Conservation (phyloP, 179 eudicot genomes). For the Beta macrorhiza region DNA sequence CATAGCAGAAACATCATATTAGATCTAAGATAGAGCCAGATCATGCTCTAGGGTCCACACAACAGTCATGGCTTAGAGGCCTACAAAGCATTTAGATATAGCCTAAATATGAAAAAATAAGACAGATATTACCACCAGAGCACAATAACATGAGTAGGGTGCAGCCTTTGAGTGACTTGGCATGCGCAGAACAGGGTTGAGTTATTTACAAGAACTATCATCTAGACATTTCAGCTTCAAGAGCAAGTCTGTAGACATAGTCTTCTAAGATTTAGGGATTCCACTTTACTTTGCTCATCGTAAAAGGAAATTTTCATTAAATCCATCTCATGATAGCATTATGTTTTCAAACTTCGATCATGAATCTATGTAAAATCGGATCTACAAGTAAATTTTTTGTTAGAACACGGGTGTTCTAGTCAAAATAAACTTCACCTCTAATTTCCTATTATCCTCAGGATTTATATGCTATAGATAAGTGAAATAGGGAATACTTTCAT, state of each 20-base stretch:
- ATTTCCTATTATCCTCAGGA: neutral
- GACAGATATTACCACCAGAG: neutral
- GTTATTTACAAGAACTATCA: neutral
- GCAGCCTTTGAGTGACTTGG: neutral
- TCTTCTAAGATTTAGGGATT: neutral
- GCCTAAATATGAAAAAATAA: too few relatives aligned
- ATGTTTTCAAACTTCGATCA: neutral
- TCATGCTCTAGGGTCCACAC: too few relatives aligned
- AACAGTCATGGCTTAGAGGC: too few relatives aligned
- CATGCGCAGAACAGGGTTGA: neutral
- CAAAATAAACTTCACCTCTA: neutral
- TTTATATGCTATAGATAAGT: too few relatives aligned
- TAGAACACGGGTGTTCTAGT: neutral
- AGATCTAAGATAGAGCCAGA: too few relatives aligned
- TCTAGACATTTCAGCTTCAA: neutral
- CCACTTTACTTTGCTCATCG: neutral
- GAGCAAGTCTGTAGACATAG: neutral
- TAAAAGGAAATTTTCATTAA: neutral
- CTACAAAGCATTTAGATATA: too few relatives aligned
- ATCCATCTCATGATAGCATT: neutral
- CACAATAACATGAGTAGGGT: neutral
- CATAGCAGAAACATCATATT: too few relatives aligned
- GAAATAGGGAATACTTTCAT: neutral
- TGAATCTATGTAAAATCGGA: neutral
- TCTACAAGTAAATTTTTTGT: neutral